Conservation (phyloP, 1,284 basidiomycete species). For the Hemileia vastatrix region DNA sequence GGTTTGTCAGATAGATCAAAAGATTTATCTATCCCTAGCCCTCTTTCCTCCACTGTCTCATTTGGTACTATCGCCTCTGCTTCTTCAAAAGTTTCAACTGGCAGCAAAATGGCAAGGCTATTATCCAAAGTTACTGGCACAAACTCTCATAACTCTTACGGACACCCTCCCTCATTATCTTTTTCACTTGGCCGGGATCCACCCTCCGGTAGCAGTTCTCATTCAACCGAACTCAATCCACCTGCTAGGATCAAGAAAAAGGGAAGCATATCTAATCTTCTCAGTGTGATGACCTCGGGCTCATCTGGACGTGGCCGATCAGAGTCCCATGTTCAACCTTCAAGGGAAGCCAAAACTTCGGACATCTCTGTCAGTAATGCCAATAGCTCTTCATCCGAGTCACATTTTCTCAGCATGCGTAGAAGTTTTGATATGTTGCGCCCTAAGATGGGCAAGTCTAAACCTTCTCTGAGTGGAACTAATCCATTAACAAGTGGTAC, state of each 20-base stretch:
- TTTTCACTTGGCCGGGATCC: not conserved
- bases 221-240: not conserved
- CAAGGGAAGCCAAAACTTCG: too few relatives aligned
- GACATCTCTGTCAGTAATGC: too few relatives aligned
- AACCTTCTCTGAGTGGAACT: too few relatives aligned
- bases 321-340: too few relatives aligned
- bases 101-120: slow-evolving; percentile 6
- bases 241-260: slow-evolving; percentile 1
- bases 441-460: too few relatives aligned
- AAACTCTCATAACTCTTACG: not conserved
- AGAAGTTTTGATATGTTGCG: too few relatives aligned
- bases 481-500: too few relatives aligned
- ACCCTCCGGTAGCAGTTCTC: not conserved
- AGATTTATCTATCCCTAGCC: slow-evolving; percentile 8
- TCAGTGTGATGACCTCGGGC: slow-evolving; percentile 10
- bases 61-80: slow-evolving; percentile 7
- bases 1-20: not conserved
- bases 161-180: not conserved
- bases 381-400: too few relatives aligned
- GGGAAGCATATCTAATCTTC: slow-evolving; percentile 10
- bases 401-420: too few relatives aligned
- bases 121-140: slow-evolving; percentile 10
- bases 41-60: slow-evolving; percentile 15
- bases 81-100: slow-evolving; percentile 7
- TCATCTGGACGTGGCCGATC: too few relatives aligned